phyloP scores from a whole-genome alignment of 768 basidiomycete genomes.

The Leccinum uliginosum region DNA sequence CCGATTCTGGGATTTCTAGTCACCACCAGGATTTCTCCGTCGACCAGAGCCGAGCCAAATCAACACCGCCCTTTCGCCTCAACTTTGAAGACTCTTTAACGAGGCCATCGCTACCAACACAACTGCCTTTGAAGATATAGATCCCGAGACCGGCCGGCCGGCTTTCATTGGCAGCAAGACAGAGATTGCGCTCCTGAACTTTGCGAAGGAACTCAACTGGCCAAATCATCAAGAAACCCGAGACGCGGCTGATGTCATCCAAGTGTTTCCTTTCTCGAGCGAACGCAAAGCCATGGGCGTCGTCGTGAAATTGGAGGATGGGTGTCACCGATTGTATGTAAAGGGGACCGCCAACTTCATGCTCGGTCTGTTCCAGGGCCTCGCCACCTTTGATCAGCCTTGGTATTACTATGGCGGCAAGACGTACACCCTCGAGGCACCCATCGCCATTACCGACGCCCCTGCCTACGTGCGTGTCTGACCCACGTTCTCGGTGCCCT shows the following conservation, averaged over 20 bases:
- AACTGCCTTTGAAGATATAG: conserved; percentile 85
- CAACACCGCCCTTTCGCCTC: conserved; percentile 55
- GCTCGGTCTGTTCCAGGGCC: no score
- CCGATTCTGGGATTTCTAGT: conserved; percentile 32
- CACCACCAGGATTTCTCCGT: conserved; percentile 80
- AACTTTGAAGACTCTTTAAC: conserved; percentile 68
- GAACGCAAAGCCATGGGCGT: no score
- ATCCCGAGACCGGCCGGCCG: conserved; percentile 52
- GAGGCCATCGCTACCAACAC: conserved; percentile 88
- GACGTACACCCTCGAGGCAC: conserved; percentile 38
- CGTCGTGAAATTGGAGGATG: conserved; percentile 57
- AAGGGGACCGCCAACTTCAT: no score
- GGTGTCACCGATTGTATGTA: conserved; percentile 64
- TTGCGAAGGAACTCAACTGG: conserved; percentile 82
- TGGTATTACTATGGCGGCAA: conserved; percentile 38
- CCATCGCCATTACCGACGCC: conserved; percentile 38
- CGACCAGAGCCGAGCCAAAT: conserved; percentile 72
- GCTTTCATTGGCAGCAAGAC: conserved; percentile 92
- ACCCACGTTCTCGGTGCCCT: background rate
- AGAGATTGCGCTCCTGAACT: conserved; percentile 84
- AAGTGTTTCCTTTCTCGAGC: conserved; percentile 94
- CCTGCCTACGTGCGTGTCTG: conserved; percentile 40
- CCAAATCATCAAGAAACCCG: conserved; percentile 62
- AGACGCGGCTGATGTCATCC: conserved; percentile 56
- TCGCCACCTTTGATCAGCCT: conserved; percentile 55